A percentile compares a stretch with the other conserved stretches of the same genome.
phyloP scores from a whole-genome alignment of 2,329 filamentous ascomycete genomes.

The Venturia pyrina region DNA sequence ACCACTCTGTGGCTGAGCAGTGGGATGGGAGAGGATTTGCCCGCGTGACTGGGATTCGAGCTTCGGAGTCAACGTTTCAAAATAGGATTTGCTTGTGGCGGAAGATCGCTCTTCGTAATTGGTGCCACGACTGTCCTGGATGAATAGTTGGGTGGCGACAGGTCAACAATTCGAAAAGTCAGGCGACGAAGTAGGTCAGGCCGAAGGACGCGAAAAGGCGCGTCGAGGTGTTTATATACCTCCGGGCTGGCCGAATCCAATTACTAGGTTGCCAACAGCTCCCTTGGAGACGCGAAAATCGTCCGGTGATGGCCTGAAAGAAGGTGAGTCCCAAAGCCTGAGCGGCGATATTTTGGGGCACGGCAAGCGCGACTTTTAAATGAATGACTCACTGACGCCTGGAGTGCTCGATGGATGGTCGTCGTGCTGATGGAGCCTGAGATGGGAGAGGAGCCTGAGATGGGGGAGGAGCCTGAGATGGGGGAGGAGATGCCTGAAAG shows the following conservation, averaged over 20 bases:
- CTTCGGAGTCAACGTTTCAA: not conserved
- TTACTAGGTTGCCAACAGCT: not conserved
- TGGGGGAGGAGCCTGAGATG: not conserved
- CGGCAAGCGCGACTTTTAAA: not conserved
- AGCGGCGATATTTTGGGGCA: not conserved
- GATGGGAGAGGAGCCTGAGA: not conserved
- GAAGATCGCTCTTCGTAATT: not conserved
- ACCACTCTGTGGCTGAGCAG: conserved; percentile 3
- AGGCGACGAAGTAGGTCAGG: not conserved
- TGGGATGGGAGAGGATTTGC: not conserved
- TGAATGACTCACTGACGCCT: conserved; percentile 3
- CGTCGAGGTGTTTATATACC: not conserved
- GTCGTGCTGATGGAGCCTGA: not conserved
- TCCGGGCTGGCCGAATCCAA: not conserved
- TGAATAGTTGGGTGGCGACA: not conserved
- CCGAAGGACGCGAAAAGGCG: not conserved
- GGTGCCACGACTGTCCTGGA: not conserved
- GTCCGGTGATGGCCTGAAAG: not conserved
- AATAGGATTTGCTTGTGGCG: not conserved
- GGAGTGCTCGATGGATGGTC: not conserved
- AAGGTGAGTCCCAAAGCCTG: not conserved
- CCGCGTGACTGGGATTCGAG: not conserved
- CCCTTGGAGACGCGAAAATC: not conserved
- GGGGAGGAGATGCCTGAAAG: no score
- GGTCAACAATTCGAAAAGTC: not conserved